These are phyloP conservation scores for Colletotrichum sp. DNA, from an alignment of 2,329 filamentous ascomycete species.

Conservation along the genomic window DNA sequence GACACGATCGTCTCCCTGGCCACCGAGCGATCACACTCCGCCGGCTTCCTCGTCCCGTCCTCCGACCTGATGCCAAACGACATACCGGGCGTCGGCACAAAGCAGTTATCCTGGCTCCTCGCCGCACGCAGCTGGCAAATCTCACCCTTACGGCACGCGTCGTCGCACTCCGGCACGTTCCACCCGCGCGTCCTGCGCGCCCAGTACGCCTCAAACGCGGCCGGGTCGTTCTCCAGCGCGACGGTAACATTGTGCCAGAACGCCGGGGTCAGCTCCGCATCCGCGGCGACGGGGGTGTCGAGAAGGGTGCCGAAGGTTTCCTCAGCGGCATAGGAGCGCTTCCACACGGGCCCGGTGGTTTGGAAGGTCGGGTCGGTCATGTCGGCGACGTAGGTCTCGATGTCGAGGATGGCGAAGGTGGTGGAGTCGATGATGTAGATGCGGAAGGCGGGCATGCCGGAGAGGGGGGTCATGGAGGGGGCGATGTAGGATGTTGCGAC, in stretches of 20 bases:
- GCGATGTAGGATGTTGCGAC: neutral
- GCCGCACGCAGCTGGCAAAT: neutral
- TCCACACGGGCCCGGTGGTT: neutral
- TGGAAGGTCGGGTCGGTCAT: neutral
- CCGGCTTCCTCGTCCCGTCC: neutral
- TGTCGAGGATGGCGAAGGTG: neutral
- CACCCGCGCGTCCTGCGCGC: neutral
- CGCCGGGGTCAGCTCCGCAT: fast-evolving
- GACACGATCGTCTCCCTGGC: neutral
- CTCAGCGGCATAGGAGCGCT: fast-evolving
- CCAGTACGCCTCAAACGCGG: neutral
- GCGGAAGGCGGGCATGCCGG: neutral
- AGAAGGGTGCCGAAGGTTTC: neutral
- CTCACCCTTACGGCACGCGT: neutral
- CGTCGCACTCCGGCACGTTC: neutral
- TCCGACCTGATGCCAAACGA: neutral
- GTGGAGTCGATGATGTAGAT: neutral
- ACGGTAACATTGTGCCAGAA: neutral
- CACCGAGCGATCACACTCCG: neutral
- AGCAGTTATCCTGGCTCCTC: neutral
- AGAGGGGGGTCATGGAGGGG: neutral
- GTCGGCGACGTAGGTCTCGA: neutral
- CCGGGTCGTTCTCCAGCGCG: neutral
- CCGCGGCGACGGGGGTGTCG: neutral
- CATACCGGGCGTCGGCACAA: neutral